phyloP scores from a whole-genome alignment of 1,284 basidiomycete species.

The Termitomyces sp. region DNA sequence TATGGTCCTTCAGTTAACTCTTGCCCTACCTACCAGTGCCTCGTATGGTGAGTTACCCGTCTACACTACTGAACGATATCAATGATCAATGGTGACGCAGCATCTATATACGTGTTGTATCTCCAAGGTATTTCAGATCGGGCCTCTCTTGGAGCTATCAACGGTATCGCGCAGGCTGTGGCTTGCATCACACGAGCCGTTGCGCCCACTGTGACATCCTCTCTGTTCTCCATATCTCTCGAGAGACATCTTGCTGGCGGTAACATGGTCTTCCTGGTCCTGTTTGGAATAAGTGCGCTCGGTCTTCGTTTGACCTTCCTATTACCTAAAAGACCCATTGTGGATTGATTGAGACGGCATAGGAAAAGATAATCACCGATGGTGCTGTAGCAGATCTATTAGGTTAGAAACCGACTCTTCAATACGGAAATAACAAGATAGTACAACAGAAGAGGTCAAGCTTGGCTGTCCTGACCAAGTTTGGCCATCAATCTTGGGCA shows the following conservation, averaged over 20 bases:
- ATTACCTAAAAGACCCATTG: conserved; percentile 15
- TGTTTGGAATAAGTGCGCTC: conserved; percentile 22
- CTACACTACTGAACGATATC: neutral
- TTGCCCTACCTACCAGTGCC: conserved; percentile 20
- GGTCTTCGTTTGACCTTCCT: conserved; percentile 22
- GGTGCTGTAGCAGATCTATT: no score
- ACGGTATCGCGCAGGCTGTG: conserved; percentile 50
- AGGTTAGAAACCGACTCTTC: neutral
- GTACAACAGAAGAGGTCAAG: no score
- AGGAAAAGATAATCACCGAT: neutral
- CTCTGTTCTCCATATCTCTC: conserved; percentile 30
- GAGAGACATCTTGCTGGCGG: conserved; percentile 24
- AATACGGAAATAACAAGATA: neutral
- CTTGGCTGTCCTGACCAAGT: no score
- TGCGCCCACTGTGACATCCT: conserved; percentile 37
- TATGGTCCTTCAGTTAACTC: conserved; percentile 25
- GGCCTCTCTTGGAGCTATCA: conserved; percentile 41
- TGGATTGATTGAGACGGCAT: neutral
- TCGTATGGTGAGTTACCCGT: conserved; percentile 24
- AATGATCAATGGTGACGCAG: conserved; percentile 17
- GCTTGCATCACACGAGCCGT: conserved; percentile 45
- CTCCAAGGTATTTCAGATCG: conserved; percentile 29
- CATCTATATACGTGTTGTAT: conserved; percentile 27
- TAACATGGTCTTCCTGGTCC: conserved; percentile 28
- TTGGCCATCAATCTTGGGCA: no score